These are phyloP conservation scores for Phytophthora pinifolia DNA, from an alignment of 352 stramenopile genomes.

Conservation along the genomic window DNA sequence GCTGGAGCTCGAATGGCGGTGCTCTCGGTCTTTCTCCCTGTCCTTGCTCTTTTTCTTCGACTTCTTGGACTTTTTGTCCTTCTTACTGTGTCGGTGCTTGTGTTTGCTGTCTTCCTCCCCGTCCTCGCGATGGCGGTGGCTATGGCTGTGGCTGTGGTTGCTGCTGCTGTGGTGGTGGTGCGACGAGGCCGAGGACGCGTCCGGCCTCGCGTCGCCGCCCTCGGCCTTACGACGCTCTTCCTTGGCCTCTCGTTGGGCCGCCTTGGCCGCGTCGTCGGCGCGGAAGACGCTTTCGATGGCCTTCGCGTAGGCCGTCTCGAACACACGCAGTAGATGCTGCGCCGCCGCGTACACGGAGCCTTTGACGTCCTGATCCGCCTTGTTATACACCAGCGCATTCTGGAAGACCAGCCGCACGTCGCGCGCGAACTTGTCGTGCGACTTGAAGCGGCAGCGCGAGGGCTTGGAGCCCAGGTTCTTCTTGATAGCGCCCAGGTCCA, in stretches of 20 bases:
- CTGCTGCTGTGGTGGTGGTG: slow-evolving; percentile 20
- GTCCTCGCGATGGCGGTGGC: slow-evolving; percentile 29
- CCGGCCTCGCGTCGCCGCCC: slow-evolving; percentile 2
- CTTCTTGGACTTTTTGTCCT: slow-evolving; percentile 75
- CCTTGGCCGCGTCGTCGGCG: slow-evolving; percentile 31
- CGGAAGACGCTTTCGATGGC: slow-evolving; percentile 62
- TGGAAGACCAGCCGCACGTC: slow-evolving; percentile 85
- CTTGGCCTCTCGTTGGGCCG: slow-evolving; percentile 19
- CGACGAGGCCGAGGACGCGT: slow-evolving; percentile 17
- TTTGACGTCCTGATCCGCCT: slow-evolving; percentile 72
- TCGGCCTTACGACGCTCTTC: slow-evolving; percentile 26
- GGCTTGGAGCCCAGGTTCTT: slow-evolving; percentile 76
- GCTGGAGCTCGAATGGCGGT: slow-evolving; percentile 35
- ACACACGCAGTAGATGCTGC: slow-evolving; percentile 77
- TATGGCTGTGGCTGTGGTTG: background rate
- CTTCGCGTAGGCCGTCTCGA: slow-evolving; percentile 83
- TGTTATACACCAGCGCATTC: slow-evolving; percentile 81
- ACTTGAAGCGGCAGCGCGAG: slow-evolving; percentile 85
- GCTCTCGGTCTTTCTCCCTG: slow-evolving; percentile 50
- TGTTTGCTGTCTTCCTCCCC: slow-evolving; percentile 40
- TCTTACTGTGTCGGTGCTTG: slow-evolving; percentile 61
- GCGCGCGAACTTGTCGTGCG: slow-evolving; percentile 79
- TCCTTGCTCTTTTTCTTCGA: slow-evolving; percentile 78
- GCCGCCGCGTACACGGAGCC: slow-evolving; percentile 79
- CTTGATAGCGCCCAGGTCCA: slow-evolving; percentile 79